These are phyloP conservation scores for Pterocarpus macrocarpus DNA, from an alignment of 306 rosid genomes.

Conservation along the genomic window DNA sequence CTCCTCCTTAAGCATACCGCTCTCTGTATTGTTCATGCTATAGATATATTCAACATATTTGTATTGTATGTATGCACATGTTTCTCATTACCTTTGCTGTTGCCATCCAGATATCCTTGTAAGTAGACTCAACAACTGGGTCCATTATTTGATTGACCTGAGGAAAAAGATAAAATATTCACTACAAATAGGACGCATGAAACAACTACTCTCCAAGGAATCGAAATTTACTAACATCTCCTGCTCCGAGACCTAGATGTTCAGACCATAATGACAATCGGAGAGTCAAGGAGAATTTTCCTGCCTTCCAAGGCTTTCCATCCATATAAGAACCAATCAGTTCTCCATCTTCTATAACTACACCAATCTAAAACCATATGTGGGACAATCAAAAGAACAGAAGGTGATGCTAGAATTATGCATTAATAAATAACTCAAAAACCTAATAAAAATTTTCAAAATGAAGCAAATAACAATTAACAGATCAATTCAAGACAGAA, in stretches of 20 bases:
- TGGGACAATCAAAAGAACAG: constrained; percentile 35
- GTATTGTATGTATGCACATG: constrained; percentile 7
- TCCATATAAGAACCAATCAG: constrained; percentile 75
- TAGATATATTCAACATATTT: neutral
- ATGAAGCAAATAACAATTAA: constrained; percentile 21
- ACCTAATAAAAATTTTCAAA: constrained; percentile 18
- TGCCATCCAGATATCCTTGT: constrained; percentile 93
- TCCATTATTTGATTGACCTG: constrained; percentile 77
- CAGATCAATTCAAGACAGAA: constrained; percentile 14
- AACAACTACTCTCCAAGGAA: constrained; percentile 11
- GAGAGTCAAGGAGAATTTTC: constrained; percentile 83
- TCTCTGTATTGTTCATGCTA: no score
- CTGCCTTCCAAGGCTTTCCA: constrained; percentile 96
- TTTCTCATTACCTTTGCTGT: constrained; percentile 79
- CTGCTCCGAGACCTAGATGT: constrained; percentile 82
- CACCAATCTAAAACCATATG: constrained; percentile 72
- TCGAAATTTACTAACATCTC: constrained; percentile 67
- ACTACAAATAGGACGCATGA: constrained; percentile 44
- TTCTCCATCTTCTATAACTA: constrained; percentile 90
- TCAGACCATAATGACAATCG: constrained; percentile 96
- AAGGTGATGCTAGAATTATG: constrained; percentile 39
- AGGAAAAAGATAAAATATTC: constrained; percentile 31
- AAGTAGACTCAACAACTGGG: constrained; percentile 86
- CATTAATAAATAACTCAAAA: constrained; percentile 25
- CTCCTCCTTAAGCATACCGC: no score